phyloP scores from a whole-genome alignment of 1,284 basidiomycete genomes.

The Puccinia hordei region DNA sequence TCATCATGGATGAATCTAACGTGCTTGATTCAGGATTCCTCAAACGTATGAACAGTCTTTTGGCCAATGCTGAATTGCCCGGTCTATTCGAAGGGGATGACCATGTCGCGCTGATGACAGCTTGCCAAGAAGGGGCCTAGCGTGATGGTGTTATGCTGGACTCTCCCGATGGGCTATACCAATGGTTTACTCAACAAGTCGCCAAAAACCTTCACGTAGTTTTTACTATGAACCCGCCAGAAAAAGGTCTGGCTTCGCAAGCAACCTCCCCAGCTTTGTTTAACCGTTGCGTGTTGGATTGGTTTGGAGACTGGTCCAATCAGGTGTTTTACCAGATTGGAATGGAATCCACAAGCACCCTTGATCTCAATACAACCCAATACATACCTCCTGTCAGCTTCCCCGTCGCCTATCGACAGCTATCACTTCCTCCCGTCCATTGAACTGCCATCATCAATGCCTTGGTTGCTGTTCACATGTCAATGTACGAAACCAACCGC shows the following conservation, averaged over 20 bases:
- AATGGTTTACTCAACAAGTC: constrained; percentile 96
- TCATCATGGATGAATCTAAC: constrained; percentile 99
- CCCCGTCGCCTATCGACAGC: constrained; percentile 81
- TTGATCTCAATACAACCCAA: constrained; percentile 81
- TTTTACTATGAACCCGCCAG: constrained; percentile 99
- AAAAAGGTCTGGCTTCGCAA: constrained; percentile 87
- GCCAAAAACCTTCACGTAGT: constrained; percentile 95
- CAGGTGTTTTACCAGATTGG: constrained; percentile 96
- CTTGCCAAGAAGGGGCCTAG: constrained; percentile 97
- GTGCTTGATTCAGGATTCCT: constrained; percentile 97
- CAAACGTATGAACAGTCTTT: constrained; percentile 97
- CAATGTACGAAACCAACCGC: constrained; percentile 83
- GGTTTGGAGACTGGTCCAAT: constrained; percentile 98
- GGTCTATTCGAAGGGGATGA: constrained; percentile 98
- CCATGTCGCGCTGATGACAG: constrained; percentile 92
- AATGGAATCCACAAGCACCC: constrained; percentile 85
- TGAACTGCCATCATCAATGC: constrained; percentile 88
- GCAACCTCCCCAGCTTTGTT: constrained; percentile 96
- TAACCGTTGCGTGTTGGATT: constrained; percentile 96
- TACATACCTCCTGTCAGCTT: constrained; percentile 78
- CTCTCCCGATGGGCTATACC: constrained; percentile 92
- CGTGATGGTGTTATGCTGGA: constrained; percentile 97
- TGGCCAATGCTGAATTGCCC: constrained; percentile 99
- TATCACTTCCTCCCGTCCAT: constrained; percentile 77
- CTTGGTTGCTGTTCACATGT: constrained; percentile 87